Conservation (phyloP, 139 green algal genomes). For the Desmodesmus armatus region DNA sequence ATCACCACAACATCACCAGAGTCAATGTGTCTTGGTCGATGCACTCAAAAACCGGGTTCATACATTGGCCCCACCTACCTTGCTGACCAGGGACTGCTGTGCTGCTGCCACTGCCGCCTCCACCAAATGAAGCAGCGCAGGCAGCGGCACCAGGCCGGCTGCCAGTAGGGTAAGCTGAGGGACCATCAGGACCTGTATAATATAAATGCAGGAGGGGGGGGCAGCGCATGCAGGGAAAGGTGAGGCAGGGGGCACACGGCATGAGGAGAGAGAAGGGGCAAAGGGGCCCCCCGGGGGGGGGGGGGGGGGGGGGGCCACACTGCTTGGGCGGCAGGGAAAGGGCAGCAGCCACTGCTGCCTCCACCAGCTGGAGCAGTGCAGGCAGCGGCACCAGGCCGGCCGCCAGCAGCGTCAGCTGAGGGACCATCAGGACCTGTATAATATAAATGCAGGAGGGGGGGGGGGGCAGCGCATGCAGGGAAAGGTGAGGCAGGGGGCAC, state of each 20-base stretch:
- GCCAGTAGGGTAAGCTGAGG: constrained; percentile 27
- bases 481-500: neutral
- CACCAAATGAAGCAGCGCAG: neutral
- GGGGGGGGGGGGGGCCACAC: neutral
- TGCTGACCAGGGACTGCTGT: neutral
- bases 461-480: too few relatives aligned
- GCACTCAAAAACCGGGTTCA: too few relatives aligned
- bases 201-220: neutral
- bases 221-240: too few relatives aligned
- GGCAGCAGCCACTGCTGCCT: neutral
- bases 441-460: neutral
- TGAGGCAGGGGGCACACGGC: neutral
- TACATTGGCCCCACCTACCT: neutral
- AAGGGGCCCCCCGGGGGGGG: neutral
- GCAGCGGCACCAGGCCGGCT: neutral
- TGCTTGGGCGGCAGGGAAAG: too few relatives aligned
- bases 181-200: constrained; percentile 13
- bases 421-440: constrained; percentile 18
- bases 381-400: neutral
- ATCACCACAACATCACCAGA: too few relatives aligned
- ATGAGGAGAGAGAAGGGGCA: too few relatives aligned
- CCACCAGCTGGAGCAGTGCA: constrained; percentile 6
- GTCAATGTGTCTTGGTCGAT: too few relatives aligned
- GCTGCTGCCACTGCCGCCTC: constrained; percentile 11
- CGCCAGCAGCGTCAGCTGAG: constrained; percentile 26